A percentile compares a stretch with the other conserved stretches of the same genome.
Conservation (phyloP, 805 yeast genomes). For the Teunomyces lycoperdinae region DNA sequence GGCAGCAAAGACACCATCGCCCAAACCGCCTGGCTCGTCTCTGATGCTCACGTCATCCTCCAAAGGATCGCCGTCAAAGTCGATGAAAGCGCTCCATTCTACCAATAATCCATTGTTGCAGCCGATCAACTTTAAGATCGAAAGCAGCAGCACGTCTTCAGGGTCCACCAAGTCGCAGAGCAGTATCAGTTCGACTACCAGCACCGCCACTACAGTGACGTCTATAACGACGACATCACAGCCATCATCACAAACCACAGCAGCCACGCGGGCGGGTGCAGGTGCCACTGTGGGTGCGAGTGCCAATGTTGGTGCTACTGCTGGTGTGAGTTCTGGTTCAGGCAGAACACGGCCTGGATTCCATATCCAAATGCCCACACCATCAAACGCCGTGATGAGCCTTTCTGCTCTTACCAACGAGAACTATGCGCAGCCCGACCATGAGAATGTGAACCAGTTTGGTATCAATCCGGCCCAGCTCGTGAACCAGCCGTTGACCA, state of each 20-base stretch:
- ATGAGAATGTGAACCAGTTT: constrained; percentile 60
- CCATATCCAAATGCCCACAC: constrained; percentile 74
- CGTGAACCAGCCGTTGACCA: constrained; percentile 53
- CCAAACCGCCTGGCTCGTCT: constrained; percentile 27
- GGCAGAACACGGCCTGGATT: constrained; percentile 50
- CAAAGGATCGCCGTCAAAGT: constrained; percentile 37
- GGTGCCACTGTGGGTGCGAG: too few relatives aligned
- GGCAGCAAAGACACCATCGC: constrained; percentile 35
- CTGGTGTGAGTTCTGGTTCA: too few relatives aligned
- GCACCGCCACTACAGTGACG: neutral
- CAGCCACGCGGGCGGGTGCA: too few relatives aligned
- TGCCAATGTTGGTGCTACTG: too few relatives aligned
- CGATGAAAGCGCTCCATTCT: constrained; percentile 51
- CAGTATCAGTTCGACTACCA: neutral
- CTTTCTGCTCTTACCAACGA: constrained; percentile 39
- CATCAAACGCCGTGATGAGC: constrained; percentile 40
- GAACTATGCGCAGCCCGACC: constrained; percentile 13
- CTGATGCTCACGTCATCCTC: constrained; percentile 13
- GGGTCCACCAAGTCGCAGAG: neutral
- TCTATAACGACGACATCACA: neutral
- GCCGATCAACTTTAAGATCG: constrained; percentile 49
- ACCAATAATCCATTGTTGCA: constrained; percentile 48
- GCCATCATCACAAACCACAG: neutral
- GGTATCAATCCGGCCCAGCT: constrained; percentile 57
- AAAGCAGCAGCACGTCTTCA: neutral